Conservation (phyloP, 768 basidiomycete species). For the Paxillus rubicundulus region DNA sequence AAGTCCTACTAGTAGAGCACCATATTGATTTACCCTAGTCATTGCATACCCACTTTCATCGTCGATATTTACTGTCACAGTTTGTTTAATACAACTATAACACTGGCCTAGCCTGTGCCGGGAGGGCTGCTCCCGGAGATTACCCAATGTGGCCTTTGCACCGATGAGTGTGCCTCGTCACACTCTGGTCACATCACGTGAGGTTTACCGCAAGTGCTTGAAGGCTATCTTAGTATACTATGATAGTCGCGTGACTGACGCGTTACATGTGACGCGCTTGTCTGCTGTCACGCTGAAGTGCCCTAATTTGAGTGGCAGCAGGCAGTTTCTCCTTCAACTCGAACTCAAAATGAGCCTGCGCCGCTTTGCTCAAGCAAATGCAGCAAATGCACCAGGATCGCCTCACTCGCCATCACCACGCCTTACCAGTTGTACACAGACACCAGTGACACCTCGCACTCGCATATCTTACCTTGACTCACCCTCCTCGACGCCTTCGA, state of each 20-base stretch:
- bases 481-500: constrained; percentile 65
- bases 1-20: too few relatives aligned
- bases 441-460: constrained; percentile 44
- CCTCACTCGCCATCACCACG: constrained; percentile 41
- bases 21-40: too few relatives aligned
- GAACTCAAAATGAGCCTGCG: constrained; percentile 47
- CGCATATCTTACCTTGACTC: constrained; percentile 57
- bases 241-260: constrained; percentile 23
- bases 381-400: constrained; percentile 38
- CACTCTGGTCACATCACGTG: too few relatives aligned
- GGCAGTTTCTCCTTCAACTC: constrained; percentile 1
- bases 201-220: too few relatives aligned
- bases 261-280: constrained; percentile 26
- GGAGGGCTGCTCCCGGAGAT: too few relatives aligned
- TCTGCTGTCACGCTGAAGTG: constrained; percentile 16
- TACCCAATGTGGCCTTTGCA: too few relatives aligned
- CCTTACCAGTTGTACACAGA: constrained; percentile 32
- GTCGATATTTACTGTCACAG: too few relatives aligned
- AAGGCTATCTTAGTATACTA: too few relatives aligned
- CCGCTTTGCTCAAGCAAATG: constrained; percentile 52
- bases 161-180: too few relatives aligned
- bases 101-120: too few relatives aligned
- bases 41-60: too few relatives aligned
- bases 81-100: too few relatives aligned
- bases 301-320: neutral